A percentile compares a stretch with the other conserved stretches of the same genome.
Evolutionary conservation across 371 early-diverging fungal genomes (phyloP).

Genomic region (Saksenaea vasiformis): DNA sequence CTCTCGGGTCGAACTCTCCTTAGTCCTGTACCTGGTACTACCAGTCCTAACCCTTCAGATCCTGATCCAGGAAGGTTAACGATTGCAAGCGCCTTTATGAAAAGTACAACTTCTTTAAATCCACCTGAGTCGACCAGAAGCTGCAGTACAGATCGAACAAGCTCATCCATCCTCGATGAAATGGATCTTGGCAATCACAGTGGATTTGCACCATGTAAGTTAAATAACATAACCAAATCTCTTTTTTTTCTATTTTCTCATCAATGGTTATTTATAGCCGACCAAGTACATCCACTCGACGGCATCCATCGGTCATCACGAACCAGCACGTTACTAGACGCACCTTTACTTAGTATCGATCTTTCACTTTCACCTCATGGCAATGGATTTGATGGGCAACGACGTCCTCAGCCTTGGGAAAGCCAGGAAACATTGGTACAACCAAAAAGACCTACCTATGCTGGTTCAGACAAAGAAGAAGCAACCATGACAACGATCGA

Average conservation of each 20-base stretch:
- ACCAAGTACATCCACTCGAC: conserved; percentile 16
- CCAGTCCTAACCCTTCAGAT: conserved; percentile 8
- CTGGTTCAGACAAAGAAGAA: conserved; percentile 20
- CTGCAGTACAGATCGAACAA: not conserved
- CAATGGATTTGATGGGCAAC: conserved; percentile 12
- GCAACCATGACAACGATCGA: conserved; percentile 13
- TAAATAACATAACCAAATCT: not conserved
- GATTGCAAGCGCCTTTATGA: conserved; percentile 40
- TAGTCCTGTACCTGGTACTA: not conserved
- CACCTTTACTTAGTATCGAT: conserved; percentile 15
- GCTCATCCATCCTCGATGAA: conserved; percentile 20
- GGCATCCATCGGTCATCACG: not conserved
- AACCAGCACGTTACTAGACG: conserved; percentile 6
- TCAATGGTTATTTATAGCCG: not conserved
- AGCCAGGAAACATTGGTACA: conserved; percentile 50
- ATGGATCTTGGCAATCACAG: conserved; percentile 9
- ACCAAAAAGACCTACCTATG: not conserved
- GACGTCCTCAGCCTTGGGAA: conserved; percentile 32
- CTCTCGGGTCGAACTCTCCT: conserved; percentile 14
- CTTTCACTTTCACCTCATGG: conserved; percentile 12
- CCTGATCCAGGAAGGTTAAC: conserved; percentile 30
- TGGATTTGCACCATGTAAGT: conserved; percentile 4
- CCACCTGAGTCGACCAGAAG: conserved; percentile 7
- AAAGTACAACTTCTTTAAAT: conserved; percentile 2
- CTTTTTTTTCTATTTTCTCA: not conserved